A percentile compares a stretch with the other conserved stretches of the same genome.
These are phyloP conservation scores for Stylosanthes scabra DNA, from an alignment of 331 rosid species.

Conservation along the genomic window DNA sequence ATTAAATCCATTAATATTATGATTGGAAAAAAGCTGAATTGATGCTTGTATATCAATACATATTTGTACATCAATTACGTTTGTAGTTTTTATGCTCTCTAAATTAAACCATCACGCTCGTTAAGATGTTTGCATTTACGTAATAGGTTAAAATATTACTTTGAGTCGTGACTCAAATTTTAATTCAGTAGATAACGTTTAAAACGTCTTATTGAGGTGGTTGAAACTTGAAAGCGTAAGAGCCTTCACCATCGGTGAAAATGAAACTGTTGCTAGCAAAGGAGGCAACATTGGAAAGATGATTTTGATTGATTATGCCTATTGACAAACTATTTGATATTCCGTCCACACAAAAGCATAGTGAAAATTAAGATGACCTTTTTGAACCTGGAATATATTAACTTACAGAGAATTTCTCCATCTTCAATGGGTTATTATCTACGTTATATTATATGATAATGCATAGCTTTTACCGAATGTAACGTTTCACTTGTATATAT, in stretches of 20 bases:
- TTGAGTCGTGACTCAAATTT: too few species aligned
- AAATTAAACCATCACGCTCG: too few species aligned
- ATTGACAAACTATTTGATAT: constrained; percentile 59
- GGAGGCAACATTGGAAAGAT: constrained; percentile 49
- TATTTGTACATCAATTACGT: too few species aligned
- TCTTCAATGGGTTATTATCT: not conserved
- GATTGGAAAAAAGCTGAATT: not conserved
- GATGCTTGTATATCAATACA: not conserved
- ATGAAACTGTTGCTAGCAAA: constrained; percentile 52
- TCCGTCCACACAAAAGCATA: constrained; percentile 57
- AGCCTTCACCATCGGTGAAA: constrained; percentile 68
- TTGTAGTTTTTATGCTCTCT: too few species aligned
- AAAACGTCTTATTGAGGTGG: too few species aligned
- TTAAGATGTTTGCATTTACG: too few species aligned
- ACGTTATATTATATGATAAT: not conserved
- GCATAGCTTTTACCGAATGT: not conserved
- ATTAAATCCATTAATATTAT: not conserved
- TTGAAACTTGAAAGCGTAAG: not conserved
- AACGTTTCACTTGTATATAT: not conserved
- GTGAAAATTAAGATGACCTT: constrained; percentile 44
- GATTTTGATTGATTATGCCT: constrained; percentile 53
- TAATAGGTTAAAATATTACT: too few species aligned
- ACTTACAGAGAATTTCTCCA: not conserved
- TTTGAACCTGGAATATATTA: too few species aligned
- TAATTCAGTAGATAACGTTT: too few species aligned